phyloP scores from a whole-genome alignment of 2,329 filamentous ascomycete species.

The Grosmannia huntii region DNA sequence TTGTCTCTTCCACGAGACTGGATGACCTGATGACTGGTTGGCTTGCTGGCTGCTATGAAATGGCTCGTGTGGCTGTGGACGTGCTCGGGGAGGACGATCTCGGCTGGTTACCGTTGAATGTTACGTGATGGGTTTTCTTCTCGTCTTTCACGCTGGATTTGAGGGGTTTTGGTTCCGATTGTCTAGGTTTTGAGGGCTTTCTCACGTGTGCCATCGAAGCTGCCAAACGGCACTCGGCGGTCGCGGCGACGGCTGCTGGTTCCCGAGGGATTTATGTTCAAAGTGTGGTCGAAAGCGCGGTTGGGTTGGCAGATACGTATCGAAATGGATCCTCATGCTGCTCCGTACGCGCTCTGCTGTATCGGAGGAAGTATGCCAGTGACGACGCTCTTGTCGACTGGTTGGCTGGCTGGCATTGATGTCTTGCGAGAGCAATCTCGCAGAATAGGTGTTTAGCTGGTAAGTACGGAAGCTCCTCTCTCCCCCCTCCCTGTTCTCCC shows the following conservation, averaged over 20 bases:
- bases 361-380: background rate
- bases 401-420: constrained; percentile 10
- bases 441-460: constrained; percentile 11
- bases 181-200: constrained; percentile 13
- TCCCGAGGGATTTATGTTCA: constrained; percentile 8
- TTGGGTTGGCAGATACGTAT: background rate
- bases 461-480: constrained; percentile 8
- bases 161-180: constrained; percentile 7
- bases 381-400: background rate
- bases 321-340: background rate
- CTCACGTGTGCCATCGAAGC: constrained; percentile 3
- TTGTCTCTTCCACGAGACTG: constrained; percentile 11
- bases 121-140: background rate
- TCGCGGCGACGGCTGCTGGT: constrained; percentile 11
- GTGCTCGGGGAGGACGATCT: background rate
- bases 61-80: constrained; percentile 1
- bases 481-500: background rate
- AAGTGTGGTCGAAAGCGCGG: background rate
- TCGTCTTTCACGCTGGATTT: background rate
- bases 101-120: background rate
- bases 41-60: constrained; percentile 4
- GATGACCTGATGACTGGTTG: constrained; percentile 8
- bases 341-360: background rate
- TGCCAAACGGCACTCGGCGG: constrained; percentile 2
- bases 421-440: constrained; percentile 8